These are phyloP conservation scores for Pestalotiopsis sp. DNA, from an alignment of 2,329 filamentous ascomycete genomes.

Conservation along the genomic window DNA sequence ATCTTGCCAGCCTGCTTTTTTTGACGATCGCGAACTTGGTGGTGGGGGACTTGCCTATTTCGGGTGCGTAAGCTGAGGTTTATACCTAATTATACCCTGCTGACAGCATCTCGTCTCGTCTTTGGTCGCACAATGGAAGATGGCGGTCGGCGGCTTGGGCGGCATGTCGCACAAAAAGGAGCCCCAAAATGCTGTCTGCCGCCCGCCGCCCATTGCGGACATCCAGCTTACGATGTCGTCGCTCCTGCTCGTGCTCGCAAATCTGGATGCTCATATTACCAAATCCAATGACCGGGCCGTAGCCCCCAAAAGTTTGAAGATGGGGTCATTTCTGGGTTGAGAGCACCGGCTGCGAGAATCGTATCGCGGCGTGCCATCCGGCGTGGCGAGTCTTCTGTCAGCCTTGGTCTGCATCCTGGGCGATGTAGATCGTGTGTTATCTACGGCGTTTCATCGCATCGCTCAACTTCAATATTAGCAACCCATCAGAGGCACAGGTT, in stretches of 20 bases:
- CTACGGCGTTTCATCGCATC: neutral
- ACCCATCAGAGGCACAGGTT: neutral
- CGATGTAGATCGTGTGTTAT: neutral
- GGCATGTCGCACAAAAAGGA: neutral
- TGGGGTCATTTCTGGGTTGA: no score
- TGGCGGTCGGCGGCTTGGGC: neutral
- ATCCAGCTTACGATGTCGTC: neutral
- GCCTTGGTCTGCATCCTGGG: neutral
- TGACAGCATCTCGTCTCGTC: neutral
- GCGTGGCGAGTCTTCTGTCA: neutral
- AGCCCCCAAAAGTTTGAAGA: no score
- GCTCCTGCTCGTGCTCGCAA: neutral
- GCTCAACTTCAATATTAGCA: neutral
- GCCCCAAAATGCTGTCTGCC: neutral
- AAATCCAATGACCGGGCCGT: no score
- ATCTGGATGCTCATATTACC: no score
- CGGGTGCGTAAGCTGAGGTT: neutral
- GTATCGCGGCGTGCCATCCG: neutral
- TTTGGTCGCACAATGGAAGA: neutral
- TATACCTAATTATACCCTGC: neutral
- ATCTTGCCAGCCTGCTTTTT: neutral
- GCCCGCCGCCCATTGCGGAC: neutral
- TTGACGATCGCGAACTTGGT: neutral
- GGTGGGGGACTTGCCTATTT: neutral
- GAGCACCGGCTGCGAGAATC: no score